phyloP scores from a whole-genome alignment of 441 rosid genomes.

The Populus hybrid region DNA sequence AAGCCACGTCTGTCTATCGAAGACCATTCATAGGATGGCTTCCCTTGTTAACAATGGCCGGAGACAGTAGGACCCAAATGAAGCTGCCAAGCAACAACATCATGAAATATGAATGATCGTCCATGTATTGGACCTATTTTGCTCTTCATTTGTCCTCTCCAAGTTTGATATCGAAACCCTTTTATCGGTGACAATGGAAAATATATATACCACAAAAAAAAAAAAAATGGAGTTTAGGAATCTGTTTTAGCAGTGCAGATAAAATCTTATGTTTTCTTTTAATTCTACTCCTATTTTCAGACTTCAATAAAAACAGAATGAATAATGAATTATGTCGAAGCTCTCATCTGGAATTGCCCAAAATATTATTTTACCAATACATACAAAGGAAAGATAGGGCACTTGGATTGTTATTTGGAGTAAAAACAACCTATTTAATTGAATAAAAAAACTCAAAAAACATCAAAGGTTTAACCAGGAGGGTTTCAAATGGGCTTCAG shows the following conservation, averaged over 20 bases:
- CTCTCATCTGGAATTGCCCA: not conserved
- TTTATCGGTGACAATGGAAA: too few relatives aligned
- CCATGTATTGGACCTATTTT: not conserved
- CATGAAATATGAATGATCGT: not conserved
- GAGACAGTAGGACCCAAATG: not conserved
- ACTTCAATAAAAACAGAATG: too few relatives aligned
- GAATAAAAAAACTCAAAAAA: not conserved
- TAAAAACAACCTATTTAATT: not conserved
- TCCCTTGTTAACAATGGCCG: not conserved
- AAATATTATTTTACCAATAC: not conserved
- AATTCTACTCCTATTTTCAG: too few relatives aligned
- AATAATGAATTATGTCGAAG: not conserved
- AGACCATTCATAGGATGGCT: conserved; percentile 19
- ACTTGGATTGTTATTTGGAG: not conserved
- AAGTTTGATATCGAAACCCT: too few relatives aligned
- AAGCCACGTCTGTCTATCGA: conserved; percentile 27
- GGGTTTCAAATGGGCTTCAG: not conserved
- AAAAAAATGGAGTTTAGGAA: too few relatives aligned
- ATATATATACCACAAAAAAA: too few relatives aligned
- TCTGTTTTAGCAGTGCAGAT: too few relatives aligned
- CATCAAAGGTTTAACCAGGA: not conserved
- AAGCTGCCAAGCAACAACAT: not conserved
- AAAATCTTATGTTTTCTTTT: too few relatives aligned
- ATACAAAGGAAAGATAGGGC: not conserved
- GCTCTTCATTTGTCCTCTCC: not conserved